Conservation (phyloP, 176 grass and related monocot genomes). For the Musa schizocarpa region DNA sequence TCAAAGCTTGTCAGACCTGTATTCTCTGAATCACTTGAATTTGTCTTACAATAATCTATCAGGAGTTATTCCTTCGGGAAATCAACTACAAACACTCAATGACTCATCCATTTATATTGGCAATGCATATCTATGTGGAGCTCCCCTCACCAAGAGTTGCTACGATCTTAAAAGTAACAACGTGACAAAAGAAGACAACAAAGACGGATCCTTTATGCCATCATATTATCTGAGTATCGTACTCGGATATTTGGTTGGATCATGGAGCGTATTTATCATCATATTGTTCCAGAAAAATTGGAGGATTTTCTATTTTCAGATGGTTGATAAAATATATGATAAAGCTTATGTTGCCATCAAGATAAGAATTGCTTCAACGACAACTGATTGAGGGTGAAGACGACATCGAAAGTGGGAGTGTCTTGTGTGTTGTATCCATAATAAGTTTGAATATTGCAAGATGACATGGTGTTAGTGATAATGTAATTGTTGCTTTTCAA, state of each 20-base stretch:
- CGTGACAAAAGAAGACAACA: neutral
- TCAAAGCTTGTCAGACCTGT: neutral
- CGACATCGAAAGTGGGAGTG: too few species aligned
- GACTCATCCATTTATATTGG: constrained; percentile 7
- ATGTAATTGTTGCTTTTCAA: too few species aligned
- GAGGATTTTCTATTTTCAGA: constrained; percentile 1
- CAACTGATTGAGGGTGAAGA: too few species aligned
- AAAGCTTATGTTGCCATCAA: neutral
- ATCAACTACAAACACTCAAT: constrained; percentile 1
- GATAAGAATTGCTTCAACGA: too few species aligned
- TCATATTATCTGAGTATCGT: neutral
- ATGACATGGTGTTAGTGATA: too few species aligned
- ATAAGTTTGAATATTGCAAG: too few species aligned
- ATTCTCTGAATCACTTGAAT: neutral
- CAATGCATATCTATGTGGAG: constrained; percentile 19
- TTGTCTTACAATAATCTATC: neutral
- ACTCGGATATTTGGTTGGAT: neutral
- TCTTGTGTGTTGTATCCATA: too few species aligned
- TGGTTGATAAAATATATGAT: neutral
- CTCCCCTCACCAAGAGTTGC: constrained; percentile 1
- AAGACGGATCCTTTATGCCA: neutral
- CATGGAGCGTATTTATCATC: constrained; percentile 5
- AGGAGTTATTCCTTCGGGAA: neutral
- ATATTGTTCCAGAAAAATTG: neutral
- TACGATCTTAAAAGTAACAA: neutral